Evolutionary conservation across 2,329 filamentous ascomycete species (phyloP).

Genomic region (Ophiostoma triangulosporum): DNA sequence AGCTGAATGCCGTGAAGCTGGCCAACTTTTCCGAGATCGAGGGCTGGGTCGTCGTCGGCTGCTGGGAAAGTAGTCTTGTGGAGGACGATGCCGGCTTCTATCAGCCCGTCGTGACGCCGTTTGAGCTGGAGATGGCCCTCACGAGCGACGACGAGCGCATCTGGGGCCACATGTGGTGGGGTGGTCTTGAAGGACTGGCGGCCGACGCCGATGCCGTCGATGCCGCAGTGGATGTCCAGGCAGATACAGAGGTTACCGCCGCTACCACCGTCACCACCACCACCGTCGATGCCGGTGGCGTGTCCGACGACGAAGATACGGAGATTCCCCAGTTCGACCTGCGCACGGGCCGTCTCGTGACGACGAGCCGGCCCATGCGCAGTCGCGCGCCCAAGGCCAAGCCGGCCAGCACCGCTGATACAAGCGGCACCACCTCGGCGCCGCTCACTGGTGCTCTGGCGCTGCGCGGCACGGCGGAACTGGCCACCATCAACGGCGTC

Average conservation of each 20-base stretch:
- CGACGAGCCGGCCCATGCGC: slow-evolving; percentile 62
- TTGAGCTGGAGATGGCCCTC: slow-evolving; percentile 72
- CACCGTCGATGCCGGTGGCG: slow-evolving; percentile 14
- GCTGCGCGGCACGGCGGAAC: slow-evolving; percentile 44
- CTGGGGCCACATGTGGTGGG: slow-evolving; percentile 84
- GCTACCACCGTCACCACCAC: not conserved
- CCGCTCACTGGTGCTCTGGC: slow-evolving; percentile 38
- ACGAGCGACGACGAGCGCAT: slow-evolving; percentile 60
- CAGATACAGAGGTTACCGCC: not conserved
- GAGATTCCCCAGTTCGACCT: slow-evolving; percentile 86
- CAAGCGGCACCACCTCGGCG: slow-evolving; percentile 13
- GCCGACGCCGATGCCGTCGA: slow-evolving; percentile 10
- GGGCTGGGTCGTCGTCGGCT: slow-evolving; percentile 94
- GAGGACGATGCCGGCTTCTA: slow-evolving; percentile 75
- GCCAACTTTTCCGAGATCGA: slow-evolving; percentile 94
- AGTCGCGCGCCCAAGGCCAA: slow-evolving; percentile 16
- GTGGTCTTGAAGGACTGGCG: slow-evolving; percentile 59
- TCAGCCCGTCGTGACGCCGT: slow-evolving; percentile 84
- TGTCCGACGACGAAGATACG: slow-evolving; percentile 47
- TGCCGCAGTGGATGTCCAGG: not conserved
- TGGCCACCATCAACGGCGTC: slow-evolving; percentile 72
- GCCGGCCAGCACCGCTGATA: slow-evolving; percentile 2
- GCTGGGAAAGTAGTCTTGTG: slow-evolving; percentile 90
- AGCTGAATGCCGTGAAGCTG: slow-evolving; percentile 87
- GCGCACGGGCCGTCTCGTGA: slow-evolving; percentile 71